Base-by-base conservation (phyloP, 306 rosid genomes). In the Cicer chorassanicum region DNA sequence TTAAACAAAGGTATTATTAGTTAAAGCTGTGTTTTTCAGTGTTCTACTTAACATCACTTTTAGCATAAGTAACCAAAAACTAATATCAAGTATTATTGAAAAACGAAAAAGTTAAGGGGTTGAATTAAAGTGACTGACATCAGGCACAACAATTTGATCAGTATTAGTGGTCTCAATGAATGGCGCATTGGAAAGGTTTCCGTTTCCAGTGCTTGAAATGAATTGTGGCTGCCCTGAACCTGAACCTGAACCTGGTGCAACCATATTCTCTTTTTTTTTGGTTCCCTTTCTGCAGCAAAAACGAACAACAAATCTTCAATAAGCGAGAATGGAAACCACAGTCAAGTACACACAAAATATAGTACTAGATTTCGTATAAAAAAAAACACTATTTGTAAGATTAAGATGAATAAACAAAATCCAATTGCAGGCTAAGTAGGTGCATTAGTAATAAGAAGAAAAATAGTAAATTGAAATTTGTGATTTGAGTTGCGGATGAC, bases 131-230 rank as follows among this genome's bases (percentile, higher is more conserved):
- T 3, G 71, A 83, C 99, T 92, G 83, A 94, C 99, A 81, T 94
- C 99, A 50, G 97, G 97, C 69, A 94, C 96, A 71, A 87, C 85
- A 81, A 94, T 87, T 82, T 90, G 91, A 41, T 82, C 81, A 49
- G 87, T 34, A 51, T 90, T 88, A 0, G 95, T 54, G 83, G 85
- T 84, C 55, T 90, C 92, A 73, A 92, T 94, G 24, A 94, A 84
- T 0, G 96, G 97, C 1, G 84, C 93, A 75, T 90, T 84, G 5
- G 96, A 86, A 66, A 67, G 61, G 78, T 83, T 91, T 59, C 82
- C 84, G 67, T 87, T 89, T 59, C 89, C 97, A 29, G 95, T 75
- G 85, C 96, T 90, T 1, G 91, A 74, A 67, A 92, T 82, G 89
- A 94, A 91, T 54, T 94, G 99, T 6, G 96, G 92, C 82, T 85